A percentile compares a stretch with the other conserved stretches of the same genome.
Conservation (phyloP, 2,329 filamentous ascomycete genomes). For the Neonectria coccinea region DNA sequence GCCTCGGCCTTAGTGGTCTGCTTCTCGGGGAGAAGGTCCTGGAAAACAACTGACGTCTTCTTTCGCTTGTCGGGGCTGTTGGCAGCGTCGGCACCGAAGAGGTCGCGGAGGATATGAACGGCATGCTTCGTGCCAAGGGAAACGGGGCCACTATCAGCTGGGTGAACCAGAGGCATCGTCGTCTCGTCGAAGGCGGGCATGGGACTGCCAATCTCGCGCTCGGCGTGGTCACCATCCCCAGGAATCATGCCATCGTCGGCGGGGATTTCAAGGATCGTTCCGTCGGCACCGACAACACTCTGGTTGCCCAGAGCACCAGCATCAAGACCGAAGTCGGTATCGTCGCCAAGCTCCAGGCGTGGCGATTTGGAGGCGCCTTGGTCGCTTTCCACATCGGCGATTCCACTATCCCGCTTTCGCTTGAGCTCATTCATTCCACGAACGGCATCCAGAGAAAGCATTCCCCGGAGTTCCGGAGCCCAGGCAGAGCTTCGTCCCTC, state of each 20-base stretch:
- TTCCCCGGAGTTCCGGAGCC: conserved; percentile 92
- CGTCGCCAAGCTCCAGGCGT: conserved; percentile 75
- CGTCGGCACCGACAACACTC: conserved; percentile 68
- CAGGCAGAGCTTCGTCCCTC: conserved; percentile 82
- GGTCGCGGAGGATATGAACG: conserved; percentile 91
- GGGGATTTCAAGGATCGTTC: conserved; percentile 73
- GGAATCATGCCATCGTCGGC: conserved; percentile 65
- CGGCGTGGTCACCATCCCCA: conserved; percentile 60
- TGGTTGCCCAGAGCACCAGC: conserved; percentile 64
- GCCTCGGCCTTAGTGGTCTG: conserved; percentile 88
- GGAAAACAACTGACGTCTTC: conserved; percentile 84
- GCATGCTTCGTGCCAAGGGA: conserved; percentile 94
- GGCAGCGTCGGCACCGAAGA: conserved; percentile 81
- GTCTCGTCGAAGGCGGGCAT: conserved; percentile 82
- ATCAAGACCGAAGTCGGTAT: conserved; percentile 65
- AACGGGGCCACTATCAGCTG: conserved; percentile 85
- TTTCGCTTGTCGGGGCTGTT: conserved; percentile 78
- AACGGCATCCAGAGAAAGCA: conserved; percentile 88
- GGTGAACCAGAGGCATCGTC: conserved; percentile 79
- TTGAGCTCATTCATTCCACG: conserved; percentile 84
- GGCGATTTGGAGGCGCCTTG: conserved; percentile 75
- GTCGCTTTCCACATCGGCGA: conserved; percentile 81
- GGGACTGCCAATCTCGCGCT: conserved; percentile 57
- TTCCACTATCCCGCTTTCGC: conserved; percentile 90
- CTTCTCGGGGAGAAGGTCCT: conserved; percentile 86